Percentiles rank a stretch among this genome's conserved stretches.
These are phyloP conservation scores for Physcia stellaris DNA, from an alignment of 495 filamentous ascomycete species.

Conservation along the genomic window DNA sequence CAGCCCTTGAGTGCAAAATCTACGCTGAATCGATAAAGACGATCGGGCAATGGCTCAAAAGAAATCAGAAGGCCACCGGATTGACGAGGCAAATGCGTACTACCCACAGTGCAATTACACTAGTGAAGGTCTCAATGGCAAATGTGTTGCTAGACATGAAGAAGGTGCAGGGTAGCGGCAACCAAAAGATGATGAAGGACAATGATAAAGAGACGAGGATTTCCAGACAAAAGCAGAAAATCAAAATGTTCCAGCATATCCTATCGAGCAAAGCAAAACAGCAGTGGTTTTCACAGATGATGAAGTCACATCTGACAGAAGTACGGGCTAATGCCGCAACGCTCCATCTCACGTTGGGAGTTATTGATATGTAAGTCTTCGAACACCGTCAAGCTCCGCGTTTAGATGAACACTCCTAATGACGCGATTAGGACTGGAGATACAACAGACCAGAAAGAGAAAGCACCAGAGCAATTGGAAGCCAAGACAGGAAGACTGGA, in stretches of 20 bases:
- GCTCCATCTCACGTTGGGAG: slow-evolving; percentile 3
- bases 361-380: slow-evolving; percentile 4
- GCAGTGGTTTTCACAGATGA: slow-evolving; percentile 6
- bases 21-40: slow-evolving; percentile 9
- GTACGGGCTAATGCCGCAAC: slow-evolving; percentile 3
- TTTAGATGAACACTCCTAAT: background rate
- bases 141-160: slow-evolving; percentile 4
- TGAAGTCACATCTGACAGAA: slow-evolving; percentile 4
- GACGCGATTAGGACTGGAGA: background rate
- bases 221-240: background rate
- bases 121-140: slow-evolving; percentile 5
- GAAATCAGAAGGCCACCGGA: background rate
- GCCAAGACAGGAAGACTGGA: slow-evolving; percentile 1
- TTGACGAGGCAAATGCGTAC: slow-evolving; percentile 8
- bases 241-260: slow-evolving; percentile 1
- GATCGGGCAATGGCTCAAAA: slow-evolving; percentile 6
- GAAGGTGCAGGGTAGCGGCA: background rate
- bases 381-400: background rate
- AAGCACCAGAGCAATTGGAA: slow-evolving; percentile 1
- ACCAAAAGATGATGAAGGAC: too few species aligned
- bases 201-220: background rate
- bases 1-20: slow-evolving; percentile 6
- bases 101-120: slow-evolving; percentile 6
- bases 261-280: slow-evolving; percentile 1
- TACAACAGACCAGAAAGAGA: background rate